A percentile compares a stretch with the other conserved stretches of the same genome.
Evolutionary conservation across 345 rosid genomes (phyloP).

Genomic region (Arabis alpina): DNA sequence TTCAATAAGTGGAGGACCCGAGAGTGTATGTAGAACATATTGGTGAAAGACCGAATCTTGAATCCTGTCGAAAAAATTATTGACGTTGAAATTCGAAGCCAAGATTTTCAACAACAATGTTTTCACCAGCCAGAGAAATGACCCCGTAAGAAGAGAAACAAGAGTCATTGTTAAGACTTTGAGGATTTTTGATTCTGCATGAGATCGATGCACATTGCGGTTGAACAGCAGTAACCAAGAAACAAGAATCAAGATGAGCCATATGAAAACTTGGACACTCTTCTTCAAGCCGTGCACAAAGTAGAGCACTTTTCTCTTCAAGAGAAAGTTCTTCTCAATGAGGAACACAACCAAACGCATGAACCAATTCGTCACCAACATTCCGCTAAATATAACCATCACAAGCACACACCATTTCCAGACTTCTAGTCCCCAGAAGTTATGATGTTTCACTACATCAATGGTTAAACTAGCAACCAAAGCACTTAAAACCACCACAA

Average conservation of each 20-base stretch:
- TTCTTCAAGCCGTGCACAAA: slow-evolving; percentile 91
- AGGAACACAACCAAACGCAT: slow-evolving; percentile 78
- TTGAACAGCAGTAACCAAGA: slow-evolving; percentile 72
- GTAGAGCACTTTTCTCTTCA: slow-evolving; percentile 78
- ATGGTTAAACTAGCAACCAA: slow-evolving; percentile 65
- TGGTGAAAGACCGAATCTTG: slow-evolving; percentile 90
- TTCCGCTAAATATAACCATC: slow-evolving; percentile 76
- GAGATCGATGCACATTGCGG: slow-evolving; percentile 52
- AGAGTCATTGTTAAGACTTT: slow-evolving; percentile 62
- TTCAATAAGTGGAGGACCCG: slow-evolving; percentile 76
- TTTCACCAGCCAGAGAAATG: slow-evolving; percentile 79
- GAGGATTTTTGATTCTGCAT: slow-evolving; percentile 50
- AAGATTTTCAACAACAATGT: slow-evolving; percentile 71
- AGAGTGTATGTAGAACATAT: slow-evolving; percentile 75
- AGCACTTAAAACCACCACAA: slow-evolving; percentile 45
- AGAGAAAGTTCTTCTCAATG: slow-evolving; percentile 77
- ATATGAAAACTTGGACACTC: slow-evolving; percentile 79
- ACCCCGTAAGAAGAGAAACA: slow-evolving; percentile 60
- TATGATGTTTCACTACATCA: slow-evolving; percentile 32
- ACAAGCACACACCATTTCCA: slow-evolving; percentile 94
- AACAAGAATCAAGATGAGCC: slow-evolving; percentile 72
- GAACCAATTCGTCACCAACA: slow-evolving; percentile 74
- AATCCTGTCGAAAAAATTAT: slow-evolving; percentile 79
- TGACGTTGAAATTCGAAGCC: slow-evolving; percentile 81
- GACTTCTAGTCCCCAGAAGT: slow-evolving; percentile 62